phyloP scores from a whole-genome alignment of 139 green algal genomes.

The Chlamydomonas incerta region DNA sequence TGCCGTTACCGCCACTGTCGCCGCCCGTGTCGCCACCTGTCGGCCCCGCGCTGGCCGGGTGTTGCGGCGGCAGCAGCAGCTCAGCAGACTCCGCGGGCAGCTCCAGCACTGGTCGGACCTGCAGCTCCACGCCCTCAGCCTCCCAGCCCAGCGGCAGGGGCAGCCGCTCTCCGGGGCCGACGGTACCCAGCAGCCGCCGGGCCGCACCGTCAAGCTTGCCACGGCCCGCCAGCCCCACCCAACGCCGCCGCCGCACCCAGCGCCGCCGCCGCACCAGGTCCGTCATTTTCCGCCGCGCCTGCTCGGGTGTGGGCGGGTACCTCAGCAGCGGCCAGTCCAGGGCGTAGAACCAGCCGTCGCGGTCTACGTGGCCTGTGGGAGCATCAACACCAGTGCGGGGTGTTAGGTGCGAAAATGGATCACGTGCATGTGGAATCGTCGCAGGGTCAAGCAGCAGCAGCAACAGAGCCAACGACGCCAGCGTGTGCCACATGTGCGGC shows the following conservation, averaged over 20 bases:
- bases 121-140: conserved; percentile 70
- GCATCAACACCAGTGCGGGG: no score
- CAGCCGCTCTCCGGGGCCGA: conserved; percentile 66
- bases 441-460: no score
- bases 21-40: not conserved
- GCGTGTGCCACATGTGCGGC: no score
- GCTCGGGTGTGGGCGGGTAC: conserved; percentile 18
- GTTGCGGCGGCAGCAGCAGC: no score
- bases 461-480: no score
- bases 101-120: conserved; percentile 57
- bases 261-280: conserved; percentile 69
- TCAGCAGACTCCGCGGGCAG: not conserved
- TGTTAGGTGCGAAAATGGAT: no score
- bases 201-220: not conserved
- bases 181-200: conserved; percentile 63
- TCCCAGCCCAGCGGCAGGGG: conserved; percentile 79
- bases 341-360: conserved; percentile 72
- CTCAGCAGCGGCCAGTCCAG: conserved; percentile 42
- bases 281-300: conserved; percentile 14
- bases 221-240: not conserved
- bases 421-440: no score
- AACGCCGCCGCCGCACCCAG: conserved; percentile 61
- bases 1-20: not conserved
- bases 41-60: no score
- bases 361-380: conserved; percentile 59